Conservation (phyloP, 495 filamentous ascomycete species). For the Aspergillus saccharolyticus region DNA sequence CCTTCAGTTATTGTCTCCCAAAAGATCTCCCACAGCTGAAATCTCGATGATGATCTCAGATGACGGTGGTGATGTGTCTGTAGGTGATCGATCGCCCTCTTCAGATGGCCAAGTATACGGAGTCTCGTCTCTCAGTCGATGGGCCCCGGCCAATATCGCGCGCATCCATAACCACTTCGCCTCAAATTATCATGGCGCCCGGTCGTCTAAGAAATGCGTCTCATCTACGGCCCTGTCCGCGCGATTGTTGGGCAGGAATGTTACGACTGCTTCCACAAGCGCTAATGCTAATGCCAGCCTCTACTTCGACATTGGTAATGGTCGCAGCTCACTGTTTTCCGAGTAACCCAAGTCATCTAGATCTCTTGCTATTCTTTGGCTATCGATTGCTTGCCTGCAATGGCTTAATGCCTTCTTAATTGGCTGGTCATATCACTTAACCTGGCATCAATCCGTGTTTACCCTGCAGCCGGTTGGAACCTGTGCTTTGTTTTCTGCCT, state of each 20-base stretch:
- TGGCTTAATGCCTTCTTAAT: not conserved
- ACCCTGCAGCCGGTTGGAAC: constrained; percentile 5
- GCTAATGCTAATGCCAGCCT: not conserved
- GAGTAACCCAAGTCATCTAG: not conserved
- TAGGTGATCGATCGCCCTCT: not conserved
- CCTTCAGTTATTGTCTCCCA: not conserved
- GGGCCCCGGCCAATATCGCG: not conserved
- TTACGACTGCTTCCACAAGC: constrained; percentile 8
- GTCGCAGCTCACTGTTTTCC: constrained; percentile 2
- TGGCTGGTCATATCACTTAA: constrained; percentile 5
- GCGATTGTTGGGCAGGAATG: constrained; percentile 39
- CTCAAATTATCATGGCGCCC: constrained; percentile 10
- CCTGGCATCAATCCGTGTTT: constrained; percentile 8
- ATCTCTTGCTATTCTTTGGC: not conserved
- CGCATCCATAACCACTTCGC: constrained; percentile 1
- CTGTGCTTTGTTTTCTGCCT: not conserved
- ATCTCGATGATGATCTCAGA: not conserved
- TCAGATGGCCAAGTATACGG: not conserved
- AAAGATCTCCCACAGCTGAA: not conserved
- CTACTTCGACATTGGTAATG: not conserved
- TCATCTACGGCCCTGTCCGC: constrained; percentile 31
- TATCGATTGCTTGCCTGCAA: constrained; percentile 4
- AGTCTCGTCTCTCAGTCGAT: no score
- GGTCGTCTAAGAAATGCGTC: constrained; percentile 22
- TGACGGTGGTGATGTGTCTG: not conserved